Conservation (phyloP, 2,329 filamentous ascomycete genomes). For the Ophioceras dolichostomum region DNA sequence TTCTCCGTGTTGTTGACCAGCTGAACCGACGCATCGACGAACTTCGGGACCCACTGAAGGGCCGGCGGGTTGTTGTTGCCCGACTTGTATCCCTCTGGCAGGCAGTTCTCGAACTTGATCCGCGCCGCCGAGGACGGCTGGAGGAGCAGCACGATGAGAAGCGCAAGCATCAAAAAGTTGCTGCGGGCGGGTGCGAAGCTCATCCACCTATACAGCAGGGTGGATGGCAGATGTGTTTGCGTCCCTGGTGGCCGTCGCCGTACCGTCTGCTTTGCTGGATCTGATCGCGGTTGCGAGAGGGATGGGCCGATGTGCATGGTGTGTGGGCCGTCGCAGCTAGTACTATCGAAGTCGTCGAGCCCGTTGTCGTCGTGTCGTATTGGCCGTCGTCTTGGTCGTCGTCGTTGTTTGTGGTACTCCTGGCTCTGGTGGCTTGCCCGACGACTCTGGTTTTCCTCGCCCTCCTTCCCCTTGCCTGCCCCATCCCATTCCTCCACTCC, state of each 20-base stretch:
- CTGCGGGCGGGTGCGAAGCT: no score
- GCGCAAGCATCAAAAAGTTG: conserved; percentile 16
- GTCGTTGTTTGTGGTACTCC: neutral
- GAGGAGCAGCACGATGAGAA: conserved; percentile 24
- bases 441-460: conserved; percentile 4
- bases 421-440: no score
- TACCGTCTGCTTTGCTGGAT: no score
- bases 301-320: no score
- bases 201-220: no score
- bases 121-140: conserved; percentile 47
- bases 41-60: conserved; percentile 70
- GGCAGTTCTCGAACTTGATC: conserved; percentile 76
- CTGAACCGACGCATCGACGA: conserved; percentile 65
- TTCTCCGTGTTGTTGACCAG: conserved; percentile 44
- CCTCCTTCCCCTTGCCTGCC: neutral
- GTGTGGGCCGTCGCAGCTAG: neutral
- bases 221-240: no score
- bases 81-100: conserved; percentile 45
- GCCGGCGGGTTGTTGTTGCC: conserved; percentile 40
- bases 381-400: neutral
- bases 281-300: no score
- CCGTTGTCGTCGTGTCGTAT: neutral
- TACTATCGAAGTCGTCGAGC: neutral
- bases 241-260: no score
- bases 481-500: neutral